Base-by-base conservation (phyloP, 164 flowering plant genomes). In the Taxillus chinensis region DNA sequence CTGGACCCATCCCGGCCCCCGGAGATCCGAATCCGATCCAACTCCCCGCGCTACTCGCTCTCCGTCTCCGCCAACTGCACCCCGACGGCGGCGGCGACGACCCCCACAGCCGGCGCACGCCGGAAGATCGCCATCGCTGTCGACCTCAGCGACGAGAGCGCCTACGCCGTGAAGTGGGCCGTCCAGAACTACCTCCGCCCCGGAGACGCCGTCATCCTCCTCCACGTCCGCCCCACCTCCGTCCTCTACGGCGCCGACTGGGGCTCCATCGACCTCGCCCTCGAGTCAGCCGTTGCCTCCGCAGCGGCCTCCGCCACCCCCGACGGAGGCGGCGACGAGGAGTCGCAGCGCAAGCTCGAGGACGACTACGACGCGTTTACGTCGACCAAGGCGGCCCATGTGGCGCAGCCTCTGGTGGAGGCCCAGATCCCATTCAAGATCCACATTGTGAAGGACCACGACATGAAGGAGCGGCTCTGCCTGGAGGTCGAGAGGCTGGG, bases 171-270 rank as follows among this genome's bases (percentile, higher is more conserved):
- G 45, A 77, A 82, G 48, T 89, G 96, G 96, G 86, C 93, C 10
- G 91, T 89, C 11, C 82, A 82, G 59, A 77, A 86, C 79, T 89
- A 89, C 68, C 85, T 89, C 68, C 89, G 93, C 3, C 89, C 86
- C 5, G 89, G 88, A 1, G 93, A 89, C 73, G 69, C 82, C 51
- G 89, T 87, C 16, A 70, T 83, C 65, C 86, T 87, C 67, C 85
- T 87, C 63, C 95, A 87, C 75, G 91, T 87, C 2, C 75, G 87
- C 0, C 87, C 89, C 48, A 86, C 95, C 50, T 64, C 74, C 74
- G 84, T 82, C 63, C 89, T 87, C 49, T 84, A 82, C 70, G 95
- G 95, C 53, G 91, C 89, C 39, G 95, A 87, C 40, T 85, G 91
- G 89, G 95, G 95, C 51, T 48, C 51, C 51, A 48, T 48, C 51